phyloP scores from a whole-genome alignment of 1,284 basidiomycete species.

The Austroboletus olivaceoglutinosus region DNA sequence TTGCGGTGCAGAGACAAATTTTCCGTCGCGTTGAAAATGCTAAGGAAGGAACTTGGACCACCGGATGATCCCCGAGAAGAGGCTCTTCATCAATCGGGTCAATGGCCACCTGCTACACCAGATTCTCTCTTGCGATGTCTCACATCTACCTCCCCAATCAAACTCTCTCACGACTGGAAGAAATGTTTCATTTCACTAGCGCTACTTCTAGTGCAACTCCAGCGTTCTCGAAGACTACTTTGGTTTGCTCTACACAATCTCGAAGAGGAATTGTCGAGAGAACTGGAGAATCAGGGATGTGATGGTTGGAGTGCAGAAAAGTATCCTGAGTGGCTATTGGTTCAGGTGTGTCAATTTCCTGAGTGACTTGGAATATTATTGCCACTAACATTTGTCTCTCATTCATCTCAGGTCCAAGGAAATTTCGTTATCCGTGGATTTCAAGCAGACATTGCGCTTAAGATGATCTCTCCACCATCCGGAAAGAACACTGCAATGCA shows the following conservation, averaged over 20 bases:
- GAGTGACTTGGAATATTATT: no score
- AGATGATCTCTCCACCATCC: constrained; percentile 46
- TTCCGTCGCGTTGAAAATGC: neutral
- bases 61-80: neutral
- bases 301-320: constrained; percentile 12
- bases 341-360: constrained; percentile 46
- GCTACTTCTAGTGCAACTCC: constrained; percentile 28
- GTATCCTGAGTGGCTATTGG: constrained; percentile 43
- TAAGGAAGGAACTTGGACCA: neutral
- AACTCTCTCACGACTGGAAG: constrained; percentile 25
- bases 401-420: constrained; percentile 38
- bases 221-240: constrained; percentile 14
- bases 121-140: constrained; percentile 25
- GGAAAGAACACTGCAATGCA: constrained; percentile 39
- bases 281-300: constrained; percentile 18
- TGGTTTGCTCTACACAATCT: neutral
- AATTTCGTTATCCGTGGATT: constrained; percentile 40
- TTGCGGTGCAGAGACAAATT: neutral
- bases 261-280: neutral
- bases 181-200: constrained; percentile 27
- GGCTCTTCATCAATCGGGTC: neutral
- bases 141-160: constrained; percentile 7
- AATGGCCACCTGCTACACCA: constrained; percentile 28
- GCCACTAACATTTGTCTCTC: neutral
- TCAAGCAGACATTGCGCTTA: constrained; percentile 40